Conservation (phyloP, 2,329 filamentous ascomycete genomes). For the Cercospora beticola region DNA sequence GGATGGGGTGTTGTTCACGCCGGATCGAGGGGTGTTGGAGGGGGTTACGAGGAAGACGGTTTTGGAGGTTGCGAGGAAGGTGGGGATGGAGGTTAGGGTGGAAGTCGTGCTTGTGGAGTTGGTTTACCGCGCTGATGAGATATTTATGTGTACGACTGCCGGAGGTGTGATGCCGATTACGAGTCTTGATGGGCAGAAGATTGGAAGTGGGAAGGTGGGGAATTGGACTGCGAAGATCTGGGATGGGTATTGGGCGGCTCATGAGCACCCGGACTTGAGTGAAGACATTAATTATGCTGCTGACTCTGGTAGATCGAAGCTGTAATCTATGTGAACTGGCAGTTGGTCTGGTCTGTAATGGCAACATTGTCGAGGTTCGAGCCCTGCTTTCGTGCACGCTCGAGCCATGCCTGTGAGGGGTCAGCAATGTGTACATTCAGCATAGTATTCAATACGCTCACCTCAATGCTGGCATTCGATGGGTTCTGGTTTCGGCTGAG, state of each 20-base stretch:
- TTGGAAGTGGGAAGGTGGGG: conserved; percentile 48
- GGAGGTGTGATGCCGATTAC: conserved; percentile 57
- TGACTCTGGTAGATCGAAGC: conserved; percentile 7
- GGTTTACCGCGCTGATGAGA: conserved; percentile 49
- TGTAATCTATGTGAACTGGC: conserved; percentile 16
- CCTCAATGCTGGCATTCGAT: conserved; percentile 22
- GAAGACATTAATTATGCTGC: conserved; percentile 21
- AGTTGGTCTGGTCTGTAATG: conserved; percentile 21
- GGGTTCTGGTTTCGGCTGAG: conserved; percentile 27
- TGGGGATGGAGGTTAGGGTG: conserved; percentile 40
- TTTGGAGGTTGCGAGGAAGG: conserved; percentile 43
- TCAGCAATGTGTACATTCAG: neutral
- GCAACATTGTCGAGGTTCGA: conserved; percentile 23
- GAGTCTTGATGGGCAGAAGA: conserved; percentile 44
- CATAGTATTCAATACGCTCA: neutral
- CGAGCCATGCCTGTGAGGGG: conserved; percentile 19
- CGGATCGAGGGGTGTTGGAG: conserved; percentile 50
- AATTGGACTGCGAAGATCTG: conserved; percentile 51
- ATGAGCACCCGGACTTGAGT: conserved; percentile 40
- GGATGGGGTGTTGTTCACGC: conserved; percentile 47
- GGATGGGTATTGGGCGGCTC: conserved; percentile 54
- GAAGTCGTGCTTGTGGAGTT: conserved; percentile 47
- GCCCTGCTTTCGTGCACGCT: conserved; percentile 20
- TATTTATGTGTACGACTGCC: conserved; percentile 56
- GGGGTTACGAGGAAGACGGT: conserved; percentile 54